A percentile compares a stretch with the other conserved stretches of the same genome.
phyloP scores from a whole-genome alignment of 148 eudicot genomes.

The Chenopodium formosanum region DNA sequence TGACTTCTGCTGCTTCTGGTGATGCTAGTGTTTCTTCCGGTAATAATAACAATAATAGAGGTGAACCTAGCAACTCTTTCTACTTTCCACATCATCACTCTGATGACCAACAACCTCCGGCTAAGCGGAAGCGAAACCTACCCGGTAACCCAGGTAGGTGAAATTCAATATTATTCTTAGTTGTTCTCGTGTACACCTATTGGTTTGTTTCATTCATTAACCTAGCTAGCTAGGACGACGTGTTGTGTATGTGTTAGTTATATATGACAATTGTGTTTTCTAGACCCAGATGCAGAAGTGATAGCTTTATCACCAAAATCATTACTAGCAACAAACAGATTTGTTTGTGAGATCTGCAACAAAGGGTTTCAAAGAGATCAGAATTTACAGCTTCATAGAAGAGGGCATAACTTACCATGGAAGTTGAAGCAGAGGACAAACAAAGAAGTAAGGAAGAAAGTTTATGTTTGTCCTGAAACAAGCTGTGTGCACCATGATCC shows the following conservation, averaged over 20 bases:
- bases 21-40: slow-evolving; percentile 56
- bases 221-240: too few species aligned
- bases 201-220: too few species aligned
- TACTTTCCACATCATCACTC: slow-evolving; percentile 28
- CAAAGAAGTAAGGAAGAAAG: slow-evolving; percentile 68
- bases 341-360: slow-evolving; percentile 83
- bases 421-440: slow-evolving; percentile 84
- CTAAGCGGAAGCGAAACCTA: slow-evolving; percentile 76
- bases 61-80: slow-evolving; percentile 30
- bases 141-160: slow-evolving; percentile 91
- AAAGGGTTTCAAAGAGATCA: slow-evolving; percentile 96
- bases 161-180: neutral
- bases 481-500: slow-evolving; percentile 89
- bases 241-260: too few species aligned
- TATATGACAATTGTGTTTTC: neutral
- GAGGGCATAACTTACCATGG: slow-evolving; percentile 98
- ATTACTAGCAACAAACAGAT: slow-evolving; percentile 75
- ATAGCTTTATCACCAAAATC: slow-evolving; percentile 83
- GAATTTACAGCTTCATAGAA: slow-evolving; percentile 81
- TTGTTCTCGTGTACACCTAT: too few species aligned
- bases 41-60: slow-evolving; percentile 26
- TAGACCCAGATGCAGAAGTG: slow-evolving; percentile 93
- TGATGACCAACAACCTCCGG: slow-evolving; percentile 28
- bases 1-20: slow-evolving; percentile 64
- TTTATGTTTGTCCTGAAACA: slow-evolving; percentile 80